Base-by-base conservation (phyloP, 495 filamentous ascomycete species). In the Aspergillus sclerotioniger region DNA sequence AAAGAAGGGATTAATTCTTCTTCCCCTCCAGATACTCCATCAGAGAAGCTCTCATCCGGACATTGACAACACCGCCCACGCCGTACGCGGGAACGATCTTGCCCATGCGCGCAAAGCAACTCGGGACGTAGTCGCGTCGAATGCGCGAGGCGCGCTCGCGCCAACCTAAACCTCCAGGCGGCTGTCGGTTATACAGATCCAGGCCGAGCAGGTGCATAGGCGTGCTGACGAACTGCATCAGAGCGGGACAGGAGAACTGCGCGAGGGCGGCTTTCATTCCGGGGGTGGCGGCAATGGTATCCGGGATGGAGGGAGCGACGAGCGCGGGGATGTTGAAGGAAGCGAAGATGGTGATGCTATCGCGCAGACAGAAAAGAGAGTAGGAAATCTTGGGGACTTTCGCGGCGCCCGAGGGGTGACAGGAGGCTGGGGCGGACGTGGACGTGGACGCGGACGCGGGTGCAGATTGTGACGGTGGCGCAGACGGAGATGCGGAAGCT, bases 31-130 rank as follows among this genome's bases (percentile, higher is more conserved):
- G 45, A 49, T 56, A 66, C 61, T 67, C 73, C 79, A 90, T 84
- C 69, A 85, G 61, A 45, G 62, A 68, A 68, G 75, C 78, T 64
- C 93, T 82, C 51, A 96, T 77, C 60, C 85, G 80, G 50, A 81
- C 78, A 79, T 97, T 98, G 3, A 92, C 88, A 46, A 96, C 92
- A 3, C 93, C 93, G 1, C 93, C 93, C 45, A 96, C 76, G 28
- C 93, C 93, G 81, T 96, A 97, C 16, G 93, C 93, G 49, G 94
- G 93, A 25, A 98, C 82, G 63, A 97, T 96, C 74, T 94, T 85
- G 41, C 88, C 89, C 77, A 97, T 90, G 50, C 94, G 78, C 61
- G 93, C 93, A 64, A 82, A 79, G 41, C 83, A 84, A 65, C 90
- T 95, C 8, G 87, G 79, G 21, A 80, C 76, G 82, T 92, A 97